Evolutionary conservation across 202 grass and related monocot species (phyloP).

Genomic region (Dendrocalamus latiflorus): DNA sequence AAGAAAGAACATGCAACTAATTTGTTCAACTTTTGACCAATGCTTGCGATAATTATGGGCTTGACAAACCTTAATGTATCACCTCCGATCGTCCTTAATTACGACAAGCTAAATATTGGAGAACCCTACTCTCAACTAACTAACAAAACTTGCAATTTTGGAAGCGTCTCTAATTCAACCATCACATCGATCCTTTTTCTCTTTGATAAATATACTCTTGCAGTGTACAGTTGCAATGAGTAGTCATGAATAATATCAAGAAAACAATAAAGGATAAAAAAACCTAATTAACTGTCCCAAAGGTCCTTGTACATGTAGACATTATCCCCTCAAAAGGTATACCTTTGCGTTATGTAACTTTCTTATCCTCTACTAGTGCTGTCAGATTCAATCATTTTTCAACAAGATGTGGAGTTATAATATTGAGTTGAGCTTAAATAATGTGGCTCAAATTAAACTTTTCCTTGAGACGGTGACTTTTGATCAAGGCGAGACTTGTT

Average conservation of each 20-base stretch:
- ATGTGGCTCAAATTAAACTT: neutral
- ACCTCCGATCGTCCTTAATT: neutral
- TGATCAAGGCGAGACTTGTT: neutral
- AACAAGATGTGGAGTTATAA: neutral
- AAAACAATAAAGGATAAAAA: neutral
- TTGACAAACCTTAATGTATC: neutral
- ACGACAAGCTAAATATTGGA: neutral
- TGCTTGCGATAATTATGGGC: neutral
- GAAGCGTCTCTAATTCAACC: neutral
- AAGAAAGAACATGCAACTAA: neutral
- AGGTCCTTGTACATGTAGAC: constrained; percentile 16
- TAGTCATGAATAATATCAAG: neutral
- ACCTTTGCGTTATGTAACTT: neutral
- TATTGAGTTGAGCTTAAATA: neutral
- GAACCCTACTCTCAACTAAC: neutral
- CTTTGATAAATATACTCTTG: neutral
- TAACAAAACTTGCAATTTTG: neutral
- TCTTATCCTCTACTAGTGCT: constrained; percentile 15
- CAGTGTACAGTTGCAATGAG: neutral
- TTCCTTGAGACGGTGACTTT: neutral
- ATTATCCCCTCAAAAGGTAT: neutral
- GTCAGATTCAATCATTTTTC: constrained; percentile 14
- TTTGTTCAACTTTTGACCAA: neutral
- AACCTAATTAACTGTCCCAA: constrained; percentile 14
- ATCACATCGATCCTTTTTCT: neutral